Evolutionary conservation across 129 eudicot species (phyloP).

Genomic region (Artemisia argyi): DNA sequence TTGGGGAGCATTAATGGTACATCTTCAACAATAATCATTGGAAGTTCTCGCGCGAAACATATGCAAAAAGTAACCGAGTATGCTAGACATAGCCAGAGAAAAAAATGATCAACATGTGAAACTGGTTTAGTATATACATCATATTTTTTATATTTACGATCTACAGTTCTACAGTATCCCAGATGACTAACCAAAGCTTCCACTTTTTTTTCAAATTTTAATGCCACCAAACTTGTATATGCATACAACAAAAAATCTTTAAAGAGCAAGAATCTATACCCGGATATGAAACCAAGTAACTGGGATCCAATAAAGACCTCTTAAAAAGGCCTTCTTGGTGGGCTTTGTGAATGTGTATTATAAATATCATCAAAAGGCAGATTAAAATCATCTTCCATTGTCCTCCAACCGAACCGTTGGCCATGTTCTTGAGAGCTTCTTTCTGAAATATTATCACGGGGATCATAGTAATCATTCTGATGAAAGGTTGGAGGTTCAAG

Average conservation of each 20-base stretch:
- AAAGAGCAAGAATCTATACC: conserved; percentile 6
- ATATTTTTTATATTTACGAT: neutral
- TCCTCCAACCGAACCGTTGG: conserved; percentile 4
- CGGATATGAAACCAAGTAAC: neutral
- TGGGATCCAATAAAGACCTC: conserved; percentile 30
- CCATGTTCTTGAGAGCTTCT: conserved; percentile 1
- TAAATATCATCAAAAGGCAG: conserved; percentile 72
- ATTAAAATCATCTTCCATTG: conserved; percentile 19
- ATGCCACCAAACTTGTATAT: neutral
- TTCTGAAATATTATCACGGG: neutral
- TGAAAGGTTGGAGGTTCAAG: conserved; percentile 50
- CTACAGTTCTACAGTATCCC: neutral
- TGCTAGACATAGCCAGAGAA: neutral
- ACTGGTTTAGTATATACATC: neutral
- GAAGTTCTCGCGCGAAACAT: no score
- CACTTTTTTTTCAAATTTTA: neutral
- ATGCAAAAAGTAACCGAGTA: no score
- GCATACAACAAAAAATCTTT: neutral
- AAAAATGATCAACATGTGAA: neutral
- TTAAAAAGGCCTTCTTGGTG: conserved; percentile 28
- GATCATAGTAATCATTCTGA: conserved; percentile 9
- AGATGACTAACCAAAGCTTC: neutral
- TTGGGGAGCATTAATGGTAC: no score
- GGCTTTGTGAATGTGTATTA: conserved; percentile 30
- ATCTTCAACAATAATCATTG: no score